phyloP scores from a whole-genome alignment of 1,284 basidiomycete genomes.

The Vanrija sp. region DNA sequence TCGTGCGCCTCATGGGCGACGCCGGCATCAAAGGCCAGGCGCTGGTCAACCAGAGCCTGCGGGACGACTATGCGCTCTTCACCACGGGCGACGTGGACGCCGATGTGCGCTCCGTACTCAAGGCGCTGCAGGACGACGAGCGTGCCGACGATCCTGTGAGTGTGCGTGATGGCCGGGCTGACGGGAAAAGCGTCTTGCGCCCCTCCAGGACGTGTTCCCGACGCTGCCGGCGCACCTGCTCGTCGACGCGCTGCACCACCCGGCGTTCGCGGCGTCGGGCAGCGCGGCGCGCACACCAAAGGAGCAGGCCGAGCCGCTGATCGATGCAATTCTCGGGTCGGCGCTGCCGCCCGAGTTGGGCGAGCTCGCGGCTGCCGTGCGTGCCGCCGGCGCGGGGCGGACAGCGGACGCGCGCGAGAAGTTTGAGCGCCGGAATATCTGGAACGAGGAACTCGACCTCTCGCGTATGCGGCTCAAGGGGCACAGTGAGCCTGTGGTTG shows the following conservation, averaged over 20 bases:
- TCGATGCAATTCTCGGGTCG: slow-evolving; percentile 41
- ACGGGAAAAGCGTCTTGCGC: slow-evolving; percentile 25
- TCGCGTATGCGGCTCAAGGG: slow-evolving; percentile 59
- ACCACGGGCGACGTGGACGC: slow-evolving; percentile 2
- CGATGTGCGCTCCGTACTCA: slow-evolving; percentile 3
- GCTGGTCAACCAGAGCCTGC: slow-evolving; percentile 14
- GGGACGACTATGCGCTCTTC: slow-evolving; percentile 21
- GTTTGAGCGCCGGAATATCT: slow-evolving; percentile 60
- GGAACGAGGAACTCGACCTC: slow-evolving; percentile 63
- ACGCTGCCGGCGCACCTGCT: slow-evolving; percentile 37
- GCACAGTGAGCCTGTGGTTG: slow-evolving; percentile 50
- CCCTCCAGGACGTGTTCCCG: slow-evolving; percentile 39
- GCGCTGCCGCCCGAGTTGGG: slow-evolving; percentile 36
- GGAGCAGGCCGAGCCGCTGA: slow-evolving; percentile 36
- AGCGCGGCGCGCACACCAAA: slow-evolving; percentile 16
- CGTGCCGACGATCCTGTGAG: slow-evolving; percentile 18
- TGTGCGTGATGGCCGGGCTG: neutral
- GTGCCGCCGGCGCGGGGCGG: neutral
- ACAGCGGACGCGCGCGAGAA: slow-evolving; percentile 30
- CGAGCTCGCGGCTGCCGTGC: slow-evolving; percentile 28
- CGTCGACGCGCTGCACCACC: slow-evolving; percentile 41
- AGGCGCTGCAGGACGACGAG: slow-evolving; percentile 20
- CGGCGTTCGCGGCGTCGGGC: slow-evolving; percentile 25
- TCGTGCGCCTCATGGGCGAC: slow-evolving; percentile 19
- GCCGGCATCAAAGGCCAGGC: slow-evolving; percentile 3